These are phyloP conservation scores for Rhytidhysteron rufulum DNA, from an alignment of 2,329 filamentous ascomycete species.

Conservation along the genomic window DNA sequence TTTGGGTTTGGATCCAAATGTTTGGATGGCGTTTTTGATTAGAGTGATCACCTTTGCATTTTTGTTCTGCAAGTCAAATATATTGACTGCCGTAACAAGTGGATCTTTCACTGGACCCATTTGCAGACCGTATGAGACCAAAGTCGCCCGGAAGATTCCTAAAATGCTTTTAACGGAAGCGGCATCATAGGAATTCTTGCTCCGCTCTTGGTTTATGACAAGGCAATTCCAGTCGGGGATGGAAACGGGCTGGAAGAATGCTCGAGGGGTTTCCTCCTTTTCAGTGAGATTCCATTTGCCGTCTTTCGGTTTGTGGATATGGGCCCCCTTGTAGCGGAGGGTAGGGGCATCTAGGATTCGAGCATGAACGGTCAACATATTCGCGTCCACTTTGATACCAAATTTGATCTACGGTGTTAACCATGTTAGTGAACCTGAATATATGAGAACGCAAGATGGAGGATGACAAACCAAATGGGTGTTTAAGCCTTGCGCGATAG, in stretches of 20 bases:
- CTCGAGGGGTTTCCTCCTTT: constrained; percentile 14
- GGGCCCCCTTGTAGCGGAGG: constrained; percentile 56
- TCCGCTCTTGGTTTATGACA: constrained; percentile 25
- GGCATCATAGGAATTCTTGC: constrained; percentile 14
- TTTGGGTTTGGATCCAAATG: constrained; percentile 31
- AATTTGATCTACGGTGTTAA: constrained; percentile 45
- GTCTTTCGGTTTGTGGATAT: constrained; percentile 34
- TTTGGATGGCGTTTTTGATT: constrained; percentile 41
- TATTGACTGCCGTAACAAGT: constrained; percentile 7
- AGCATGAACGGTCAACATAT: constrained; percentile 68
- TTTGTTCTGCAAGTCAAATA: constrained; percentile 16
- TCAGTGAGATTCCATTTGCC: constrained; percentile 68
- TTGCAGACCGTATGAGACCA: constrained; percentile 21
- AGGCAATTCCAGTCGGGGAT: constrained; percentile 25
- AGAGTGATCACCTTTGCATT: constrained; percentile 57
- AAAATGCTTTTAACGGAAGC: constrained; percentile 12
- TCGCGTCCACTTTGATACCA: constrained; percentile 57
- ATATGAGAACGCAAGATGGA: too few relatives aligned
- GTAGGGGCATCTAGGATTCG: constrained; percentile 62
- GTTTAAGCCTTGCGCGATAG: constrained; percentile 17
- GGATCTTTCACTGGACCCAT: constrained; percentile 15
- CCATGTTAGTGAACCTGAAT: too few relatives aligned
- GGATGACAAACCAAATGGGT: constrained; percentile 11
- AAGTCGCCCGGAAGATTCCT: constrained; percentile 11
- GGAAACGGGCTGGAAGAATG: constrained; percentile 20